Conservation (phyloP, 2,329 filamentous ascomycete genomes). For the Ascochyta pisi region DNA sequence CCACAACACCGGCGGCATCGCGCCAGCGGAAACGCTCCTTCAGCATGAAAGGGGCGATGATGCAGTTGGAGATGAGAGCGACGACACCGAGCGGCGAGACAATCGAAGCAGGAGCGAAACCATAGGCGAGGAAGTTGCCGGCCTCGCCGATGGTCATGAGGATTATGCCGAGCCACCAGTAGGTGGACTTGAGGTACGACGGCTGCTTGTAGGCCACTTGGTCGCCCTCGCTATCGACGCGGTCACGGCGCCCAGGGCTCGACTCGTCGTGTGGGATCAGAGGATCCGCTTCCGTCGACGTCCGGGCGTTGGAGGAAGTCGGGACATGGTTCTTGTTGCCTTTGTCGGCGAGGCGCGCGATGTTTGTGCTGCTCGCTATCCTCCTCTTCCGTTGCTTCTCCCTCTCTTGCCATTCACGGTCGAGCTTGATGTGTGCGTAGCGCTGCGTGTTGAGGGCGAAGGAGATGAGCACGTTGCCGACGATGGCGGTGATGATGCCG, state of each 20-base stretch:
- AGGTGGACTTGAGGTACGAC: slow-evolving; percentile 86
- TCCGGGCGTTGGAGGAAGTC: background rate
- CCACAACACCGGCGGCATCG: slow-evolving; percentile 86
- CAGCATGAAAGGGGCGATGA: slow-evolving; percentile 93
- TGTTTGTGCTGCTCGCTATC: slow-evolving; percentile 53
- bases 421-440: slow-evolving; percentile 88
- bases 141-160: slow-evolving; percentile 92
- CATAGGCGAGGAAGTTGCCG: slow-evolving; percentile 96
- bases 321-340: slow-evolving; percentile 20
- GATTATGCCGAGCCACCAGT: slow-evolving; percentile 95
- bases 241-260: background rate
- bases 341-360: slow-evolving; percentile 44
- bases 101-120: slow-evolving; percentile 96
- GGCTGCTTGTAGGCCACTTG: slow-evolving; percentile 59
- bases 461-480: slow-evolving; percentile 92
- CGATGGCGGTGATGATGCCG: slow-evolving; percentile 90
- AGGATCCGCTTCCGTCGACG: slow-evolving; percentile 9
- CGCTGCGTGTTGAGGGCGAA: slow-evolving; percentile 95
- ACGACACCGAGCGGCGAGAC: slow-evolving; percentile 97
- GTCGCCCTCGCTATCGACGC: slow-evolving; percentile 17
- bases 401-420: slow-evolving; percentile 68
- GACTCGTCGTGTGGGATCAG: background rate
- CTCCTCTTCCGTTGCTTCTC: slow-evolving; percentile 42
- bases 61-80: slow-evolving; percentile 92
- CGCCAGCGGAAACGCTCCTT: slow-evolving; percentile 86